Percentiles rank a stretch among this genome's conserved stretches.
Evolutionary conservation across 2,329 filamentous ascomycete species (phyloP).

Genomic region (Aspergillus novofumigatus): DNA sequence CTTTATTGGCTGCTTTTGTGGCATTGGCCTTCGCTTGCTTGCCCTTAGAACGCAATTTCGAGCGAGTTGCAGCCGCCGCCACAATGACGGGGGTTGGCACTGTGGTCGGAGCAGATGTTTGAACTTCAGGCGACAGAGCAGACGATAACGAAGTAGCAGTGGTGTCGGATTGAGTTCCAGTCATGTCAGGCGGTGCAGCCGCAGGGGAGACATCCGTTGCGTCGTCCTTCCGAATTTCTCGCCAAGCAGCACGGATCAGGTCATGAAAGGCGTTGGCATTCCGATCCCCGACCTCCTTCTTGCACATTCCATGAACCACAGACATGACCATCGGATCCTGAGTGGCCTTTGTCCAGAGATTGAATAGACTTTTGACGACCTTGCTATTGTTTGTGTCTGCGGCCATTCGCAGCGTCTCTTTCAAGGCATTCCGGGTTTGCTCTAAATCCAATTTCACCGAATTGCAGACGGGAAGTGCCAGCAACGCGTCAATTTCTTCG

Average conservation of each 20-base stretch:
- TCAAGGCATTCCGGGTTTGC: slow-evolving; percentile 24
- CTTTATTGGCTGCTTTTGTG: slow-evolving; percentile 21
- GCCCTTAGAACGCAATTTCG: slow-evolving; percentile 13
- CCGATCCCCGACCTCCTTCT: slow-evolving; percentile 21
- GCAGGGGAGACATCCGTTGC: slow-evolving; percentile 2
- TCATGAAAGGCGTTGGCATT: slow-evolving; percentile 28
- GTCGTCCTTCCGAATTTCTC: slow-evolving; percentile 15
- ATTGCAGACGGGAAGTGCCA: slow-evolving; percentile 16
- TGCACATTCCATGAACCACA: slow-evolving; percentile 27
- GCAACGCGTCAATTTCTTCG: slow-evolving; percentile 16
- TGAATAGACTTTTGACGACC: slow-evolving; percentile 26
- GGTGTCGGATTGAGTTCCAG: slow-evolving; percentile 21
- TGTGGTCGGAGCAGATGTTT: slow-evolving; percentile 26
- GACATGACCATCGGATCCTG: slow-evolving; percentile 30
- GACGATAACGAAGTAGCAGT: slow-evolving; percentile 39
- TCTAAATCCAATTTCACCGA: slow-evolving; percentile 26
- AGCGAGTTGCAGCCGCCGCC: slow-evolving; percentile 10
- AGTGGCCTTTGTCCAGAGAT: slow-evolving; percentile 23
- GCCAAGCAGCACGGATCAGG: slow-evolving; percentile 27
- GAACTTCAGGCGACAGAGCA: slow-evolving; percentile 34
- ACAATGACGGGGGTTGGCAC: slow-evolving; percentile 1
- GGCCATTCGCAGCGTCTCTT: slow-evolving; percentile 24
- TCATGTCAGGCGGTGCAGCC: slow-evolving; percentile 7
- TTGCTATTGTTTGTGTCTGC: slow-evolving; percentile 25
- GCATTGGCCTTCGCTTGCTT: slow-evolving; percentile 24